Percentiles rank a stretch among this genome's conserved stretches.
phyloP scores from a whole-genome alignment of 768 basidiomycete genomes.

The Trametopsis cervina region DNA sequence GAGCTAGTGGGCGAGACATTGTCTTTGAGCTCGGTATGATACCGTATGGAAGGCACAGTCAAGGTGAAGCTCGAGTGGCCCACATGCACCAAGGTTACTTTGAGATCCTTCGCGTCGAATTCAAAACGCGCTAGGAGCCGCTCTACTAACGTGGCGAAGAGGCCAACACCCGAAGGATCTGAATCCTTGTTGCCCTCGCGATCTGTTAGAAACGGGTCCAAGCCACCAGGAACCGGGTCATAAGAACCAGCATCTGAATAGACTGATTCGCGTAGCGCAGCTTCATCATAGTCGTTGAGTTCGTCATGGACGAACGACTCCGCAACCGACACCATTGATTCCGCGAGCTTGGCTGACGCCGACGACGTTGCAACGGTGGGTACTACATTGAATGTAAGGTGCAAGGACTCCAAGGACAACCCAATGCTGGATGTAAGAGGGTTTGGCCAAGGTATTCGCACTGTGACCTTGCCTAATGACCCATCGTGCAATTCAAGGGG shows the following conservation, averaged over 20 bases:
- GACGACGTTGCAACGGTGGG: conserved; percentile 13
- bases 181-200: conserved; percentile 35
- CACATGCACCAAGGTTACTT: conserved; percentile 62
- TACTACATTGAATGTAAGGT: conserved; percentile 54
- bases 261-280: conserved; percentile 62
- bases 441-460: conserved; percentile 81
- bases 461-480: conserved; percentile 65
- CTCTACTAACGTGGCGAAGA: conserved; percentile 78
- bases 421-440: conserved; percentile 70
- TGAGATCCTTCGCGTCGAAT: conserved; percentile 64
- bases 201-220: conserved; percentile 46
- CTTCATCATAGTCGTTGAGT: conserved; percentile 64
- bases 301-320: conserved; percentile 85
- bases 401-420: conserved; percentile 59
- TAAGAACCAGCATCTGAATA: conserved; percentile 32
- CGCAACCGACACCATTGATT: conserved; percentile 79
- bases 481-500: conserved; percentile 70
- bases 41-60: conserved; percentile 49
- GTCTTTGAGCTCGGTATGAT: conserved; percentile 37
- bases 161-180: conserved; percentile 70
- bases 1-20: not conserved
- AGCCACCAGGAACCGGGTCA: conserved; percentile 58
- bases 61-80: conserved; percentile 55
- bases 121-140: conserved; percentile 72
- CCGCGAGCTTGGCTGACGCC: conserved; percentile 44